Evolutionary conservation across 2,329 filamentous ascomycete genomes (phyloP), one percentile per base, ranked within the genome.

Genomic region (Exophiala lecanii-corni): DNA sequence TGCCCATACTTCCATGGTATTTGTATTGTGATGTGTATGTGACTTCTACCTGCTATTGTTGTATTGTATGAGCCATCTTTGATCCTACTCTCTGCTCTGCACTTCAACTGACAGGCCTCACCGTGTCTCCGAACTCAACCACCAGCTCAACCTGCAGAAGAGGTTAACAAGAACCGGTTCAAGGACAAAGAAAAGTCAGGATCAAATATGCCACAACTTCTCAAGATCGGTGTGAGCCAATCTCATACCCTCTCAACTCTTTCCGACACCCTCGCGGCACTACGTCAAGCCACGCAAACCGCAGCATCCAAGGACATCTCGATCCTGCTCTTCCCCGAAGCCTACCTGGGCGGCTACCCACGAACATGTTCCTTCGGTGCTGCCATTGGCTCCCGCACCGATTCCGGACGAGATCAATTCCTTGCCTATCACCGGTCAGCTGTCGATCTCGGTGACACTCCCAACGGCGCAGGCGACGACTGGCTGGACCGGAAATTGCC

Each of bases 331-430:
- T 89, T 96, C 49, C 91, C 91, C 0, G 89, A 97, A 69, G 89
- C 89, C 16, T 95, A 88, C 60, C 75, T 96, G 2, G 91, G 91
- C 35, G 91, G 89, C 1, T 96, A 96, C 61, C 91, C 91, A 13
- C 83, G 89, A 9, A 88, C 84, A 13, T 82, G 82, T 50, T 71
- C 72, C 38, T 95, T 95, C 58, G 89, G 89, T 3, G 81, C 80
- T 35, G 74, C 77, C 2, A 73, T 95, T 4, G 89, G 89, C 3
- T 72, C 74, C 12, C 81, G 89, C 26, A 74, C 76, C 0, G 69
- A 75, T 2, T 69, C 73, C 36, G 89, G 89, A 3, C 77, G 89
- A 13, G 87, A 94, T 18, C 87, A 94, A 57, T 96, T 83, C 60
- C 73, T 89, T 7, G 68, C 74, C 3, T 95, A 95, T 66, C 94